Evolutionary conservation across 768 basidiomycete species (phyloP), one percentile per base, ranked within the genome.

Genomic region (Lactarius hengduanensis): DNA sequence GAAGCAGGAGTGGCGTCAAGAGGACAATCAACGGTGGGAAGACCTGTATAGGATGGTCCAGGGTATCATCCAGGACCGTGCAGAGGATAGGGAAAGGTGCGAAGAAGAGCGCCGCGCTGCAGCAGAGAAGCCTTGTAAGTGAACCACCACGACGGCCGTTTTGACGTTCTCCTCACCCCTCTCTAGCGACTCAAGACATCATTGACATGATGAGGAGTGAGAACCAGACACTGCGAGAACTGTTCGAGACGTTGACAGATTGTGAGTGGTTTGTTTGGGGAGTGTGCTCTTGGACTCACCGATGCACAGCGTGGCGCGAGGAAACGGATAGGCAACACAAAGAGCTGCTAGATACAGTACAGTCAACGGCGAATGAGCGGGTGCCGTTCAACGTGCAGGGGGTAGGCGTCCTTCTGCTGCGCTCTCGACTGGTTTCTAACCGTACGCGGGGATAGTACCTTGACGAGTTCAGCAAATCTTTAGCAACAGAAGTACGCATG

Each of bases 301-400:
- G 2, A 11, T 40, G 47, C 65, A 20, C 66, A 92, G 91, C 76
- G 69, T 90, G 86, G 88, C 84, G 88, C 56, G 81, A 81, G 16
- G 92, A 92, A 58, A 86, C 80, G 66, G 78, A 76, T 28, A 81
- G 80, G 68, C 88, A 88, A 65, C 89, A 91, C 65, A 78, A 82
- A 65, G 89, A 90, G 57, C 87, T 87, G 2, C 77, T 94, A 47
- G 80, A 80, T 3, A 85, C 86, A 53, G 87, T 94, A 53, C 81
- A 83, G 64, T 81, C 84, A 36, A 92, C 89, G 32, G 91, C 92
- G 0, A 79, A 84, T 65, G 85, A 89, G 72, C 90, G 89, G 74
- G 85, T 94, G 18, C 87, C 88, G 16, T 94, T 89, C 80, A 94
- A 94, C 69, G 87, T 94, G 15, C 87, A 91, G 81, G 84, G 85